A percentile compares a stretch with the other conserved stretches of the same genome.
Evolutionary conservation across 192 early-diverging fungal genomes (phyloP).

Genomic region (Linnemannia hyalina): DNA sequence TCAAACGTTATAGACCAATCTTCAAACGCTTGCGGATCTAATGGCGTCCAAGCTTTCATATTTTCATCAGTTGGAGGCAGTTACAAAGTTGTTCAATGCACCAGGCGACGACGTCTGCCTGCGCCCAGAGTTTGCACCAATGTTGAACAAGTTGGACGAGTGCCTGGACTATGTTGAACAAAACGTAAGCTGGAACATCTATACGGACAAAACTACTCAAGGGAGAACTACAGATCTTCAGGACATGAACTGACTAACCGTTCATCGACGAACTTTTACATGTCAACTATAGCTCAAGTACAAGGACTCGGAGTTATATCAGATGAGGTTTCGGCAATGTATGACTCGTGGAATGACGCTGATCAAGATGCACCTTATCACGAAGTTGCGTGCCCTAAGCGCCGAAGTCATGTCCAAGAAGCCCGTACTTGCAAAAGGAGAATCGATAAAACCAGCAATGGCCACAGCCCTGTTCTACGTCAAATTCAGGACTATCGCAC

Average conservation of each 20-base stretch:
- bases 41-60: conserved; percentile 75
- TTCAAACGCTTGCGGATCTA: conserved; percentile 69
- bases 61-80: conserved; percentile 89
- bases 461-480: conserved; percentile 75
- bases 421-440: conserved; percentile 50
- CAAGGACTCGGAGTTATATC: conserved; percentile 92
- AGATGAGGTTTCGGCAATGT: conserved; percentile 94
- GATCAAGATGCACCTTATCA: conserved; percentile 92
- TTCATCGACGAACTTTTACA: background rate
- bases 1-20: conserved; percentile 58
- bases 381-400: conserved; percentile 73
- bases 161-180: conserved; percentile 81
- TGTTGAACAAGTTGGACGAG: conserved; percentile 82
- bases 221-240: background rate
- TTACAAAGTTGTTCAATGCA: conserved; percentile 82
- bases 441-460: conserved; percentile 48
- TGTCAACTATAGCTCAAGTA: conserved; percentile 68
- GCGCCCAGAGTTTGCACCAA: conserved; percentile 83
- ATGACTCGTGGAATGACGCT: conserved; percentile 94
- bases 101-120: conserved; percentile 88
- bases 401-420: conserved; percentile 73
- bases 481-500: conserved; percentile 81
- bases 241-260: background rate
- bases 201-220: background rate
- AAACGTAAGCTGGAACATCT: conserved; percentile 65